phyloP scores from a whole-genome alignment of 441 rosid genomes.

The Bruguiera hainesii region DNA sequence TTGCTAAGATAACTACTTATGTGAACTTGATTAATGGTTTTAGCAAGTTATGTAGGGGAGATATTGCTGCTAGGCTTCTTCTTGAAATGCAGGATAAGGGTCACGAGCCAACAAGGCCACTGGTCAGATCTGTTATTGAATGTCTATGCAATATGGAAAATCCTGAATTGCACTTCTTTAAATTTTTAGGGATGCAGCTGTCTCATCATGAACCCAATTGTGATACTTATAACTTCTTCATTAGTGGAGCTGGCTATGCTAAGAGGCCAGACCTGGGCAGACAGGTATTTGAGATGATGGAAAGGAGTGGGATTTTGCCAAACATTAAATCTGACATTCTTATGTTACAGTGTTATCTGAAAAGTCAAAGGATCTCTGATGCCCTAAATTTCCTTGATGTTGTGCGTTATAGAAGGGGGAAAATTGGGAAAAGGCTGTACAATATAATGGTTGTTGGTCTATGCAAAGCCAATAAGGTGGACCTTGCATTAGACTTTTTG shows the following conservation, averaged over 20 bases:
- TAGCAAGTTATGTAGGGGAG: slow-evolving; percentile 42
- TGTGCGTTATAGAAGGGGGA: slow-evolving; percentile 30
- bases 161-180: slow-evolving; percentile 37
- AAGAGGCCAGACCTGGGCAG: slow-evolving; percentile 66
- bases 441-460: slow-evolving; percentile 52
- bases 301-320: slow-evolving; percentile 43
- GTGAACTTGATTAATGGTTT: slow-evolving; percentile 52
- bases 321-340: slow-evolving; percentile 35
- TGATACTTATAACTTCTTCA: slow-evolving; percentile 48
- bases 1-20: slow-evolving; percentile 28
- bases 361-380: slow-evolving; percentile 49
- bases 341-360: slow-evolving; percentile 64
- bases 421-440: slow-evolving; percentile 36
- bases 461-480: slow-evolving; percentile 40
- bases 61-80: slow-evolving; percentile 63
- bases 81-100: slow-evolving; percentile 77
- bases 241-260: slow-evolving; percentile 74
- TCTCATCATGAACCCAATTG: slow-evolving; percentile 29
- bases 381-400: slow-evolving; percentile 52
- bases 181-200: slow-evolving; percentile 51
- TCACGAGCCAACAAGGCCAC: slow-evolving; percentile 28
- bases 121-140: slow-evolving; percentile 51
- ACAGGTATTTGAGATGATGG: slow-evolving; percentile 60
- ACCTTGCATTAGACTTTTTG: slow-evolving; percentile 44
- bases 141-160: slow-evolving; percentile 50